These are phyloP conservation scores for Cordyceps farinosa DNA, from an alignment of 2,329 filamentous ascomycete species.

Conservation along the genomic window DNA sequence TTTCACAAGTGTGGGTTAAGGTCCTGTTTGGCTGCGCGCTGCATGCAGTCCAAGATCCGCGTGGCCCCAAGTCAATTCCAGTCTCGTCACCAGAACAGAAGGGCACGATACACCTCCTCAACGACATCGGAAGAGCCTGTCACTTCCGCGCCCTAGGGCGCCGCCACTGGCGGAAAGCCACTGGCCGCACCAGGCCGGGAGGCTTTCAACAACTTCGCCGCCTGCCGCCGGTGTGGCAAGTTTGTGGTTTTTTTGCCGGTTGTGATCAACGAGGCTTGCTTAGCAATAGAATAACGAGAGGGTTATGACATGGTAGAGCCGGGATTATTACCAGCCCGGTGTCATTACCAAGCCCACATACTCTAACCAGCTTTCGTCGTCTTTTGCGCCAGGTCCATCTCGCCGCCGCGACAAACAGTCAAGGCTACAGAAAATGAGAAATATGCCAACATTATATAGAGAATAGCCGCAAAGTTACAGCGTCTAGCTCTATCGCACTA, in stretches of 20 bases:
- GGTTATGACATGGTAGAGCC: background rate
- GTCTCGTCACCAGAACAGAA: background rate
- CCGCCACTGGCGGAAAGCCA: slow-evolving; percentile 2
- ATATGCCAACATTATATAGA: no score
- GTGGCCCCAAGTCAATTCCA: background rate
- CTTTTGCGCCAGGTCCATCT: no score
- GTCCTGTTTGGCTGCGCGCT: background rate
- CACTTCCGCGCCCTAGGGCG: background rate
- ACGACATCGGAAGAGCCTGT: background rate
- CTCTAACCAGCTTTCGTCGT: no score
- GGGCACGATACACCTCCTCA: background rate
- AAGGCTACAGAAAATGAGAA: background rate
- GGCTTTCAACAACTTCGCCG: background rate
- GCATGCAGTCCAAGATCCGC: slow-evolving; percentile 1
- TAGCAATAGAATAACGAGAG: background rate
- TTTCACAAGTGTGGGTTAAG: background rate
- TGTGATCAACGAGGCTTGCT: background rate
- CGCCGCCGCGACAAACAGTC: background rate
- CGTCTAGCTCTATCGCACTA: no score
- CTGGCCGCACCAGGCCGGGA: background rate
- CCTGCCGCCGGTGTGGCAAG: background rate
- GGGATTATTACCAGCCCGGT: background rate
- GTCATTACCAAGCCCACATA: background rate
- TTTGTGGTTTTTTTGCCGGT: background rate
- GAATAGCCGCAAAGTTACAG: no score